These are phyloP conservation scores for Papiliotrema laurentii DNA, from an alignment of 1,284 basidiomycete species.

Conservation along the genomic window DNA sequence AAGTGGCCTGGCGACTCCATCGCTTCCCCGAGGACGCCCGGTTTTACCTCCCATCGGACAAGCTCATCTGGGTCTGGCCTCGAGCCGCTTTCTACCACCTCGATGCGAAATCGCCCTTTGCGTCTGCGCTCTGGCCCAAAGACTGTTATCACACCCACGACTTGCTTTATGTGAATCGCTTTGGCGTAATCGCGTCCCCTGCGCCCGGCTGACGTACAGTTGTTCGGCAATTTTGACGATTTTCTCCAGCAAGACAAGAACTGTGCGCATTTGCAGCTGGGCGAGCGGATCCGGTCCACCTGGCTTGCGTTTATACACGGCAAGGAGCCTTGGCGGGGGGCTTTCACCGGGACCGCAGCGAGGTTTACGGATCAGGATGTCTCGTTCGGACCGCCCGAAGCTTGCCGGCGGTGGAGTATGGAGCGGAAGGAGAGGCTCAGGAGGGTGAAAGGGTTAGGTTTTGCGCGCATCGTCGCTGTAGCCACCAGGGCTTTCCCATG, in stretches of 20 bases:
- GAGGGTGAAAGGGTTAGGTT: neutral
- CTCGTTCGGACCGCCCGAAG: neutral
- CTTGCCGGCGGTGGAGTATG: neutral
- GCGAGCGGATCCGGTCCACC: neutral
- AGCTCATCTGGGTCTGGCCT: conserved; percentile 7
- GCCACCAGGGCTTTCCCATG: neutral
- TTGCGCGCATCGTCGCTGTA: neutral
- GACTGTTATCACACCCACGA: conserved; percentile 10
- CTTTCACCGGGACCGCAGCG: conserved; percentile 1
- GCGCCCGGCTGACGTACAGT: neutral
- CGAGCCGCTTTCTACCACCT: conserved; percentile 8
- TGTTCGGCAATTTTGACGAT: conserved; percentile 13
- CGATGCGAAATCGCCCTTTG: conserved; percentile 7
- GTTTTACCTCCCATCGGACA: conserved; percentile 9
- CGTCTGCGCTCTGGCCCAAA: neutral
- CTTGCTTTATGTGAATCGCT: conserved; percentile 6
- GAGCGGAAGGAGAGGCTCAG: neutral
- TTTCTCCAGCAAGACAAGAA: neutral
- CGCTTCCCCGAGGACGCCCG: conserved; percentile 12
- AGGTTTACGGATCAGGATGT: neutral
- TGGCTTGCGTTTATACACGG: conserved; percentile 11
- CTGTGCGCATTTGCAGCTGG: conserved; percentile 3
- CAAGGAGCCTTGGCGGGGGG: conserved; percentile 4
- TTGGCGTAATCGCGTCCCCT: neutral
- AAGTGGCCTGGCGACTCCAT: neutral